Evolutionary conservation across 225 moss, liverwort and hornwort genomes (phyloP), one percentile per base, ranked within the genome.

Genomic region (Antitrichia curtipendula): DNA sequence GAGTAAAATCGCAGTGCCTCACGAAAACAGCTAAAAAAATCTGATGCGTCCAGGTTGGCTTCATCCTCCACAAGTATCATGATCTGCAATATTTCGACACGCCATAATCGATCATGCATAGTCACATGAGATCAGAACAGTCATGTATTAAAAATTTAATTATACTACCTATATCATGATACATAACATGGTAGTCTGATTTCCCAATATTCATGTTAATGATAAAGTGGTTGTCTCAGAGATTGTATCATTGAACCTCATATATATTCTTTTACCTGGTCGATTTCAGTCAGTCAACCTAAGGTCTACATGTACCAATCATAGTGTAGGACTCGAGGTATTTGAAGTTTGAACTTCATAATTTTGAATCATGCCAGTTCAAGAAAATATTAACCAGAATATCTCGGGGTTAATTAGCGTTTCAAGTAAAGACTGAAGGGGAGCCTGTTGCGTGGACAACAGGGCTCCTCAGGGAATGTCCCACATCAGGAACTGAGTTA

Each of bases 1-100:
- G 95, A 91, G 80, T 96, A 96, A 84, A 95, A 96, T 20, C 94
- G 87, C 63, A 96, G 87, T 2, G 96, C 95, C 84, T 96, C 96
- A 23, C 91, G 78, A 66, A 94, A 96, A 76, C 92, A 90, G 57
- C 77, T 56, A 61, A 92, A 75, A 72, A 95, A 95, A 59, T 95
- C 95, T 6, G 91, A 87, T 43, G 93, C 91, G 45, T 91, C 89
- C 58, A 94, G 76, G 84, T 93, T 93, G 49, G 89, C 96, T 87
- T 94, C 96, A 75, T 94, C 96, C 87, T 95, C 95, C 86, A 93
- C 94, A n/a, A 95, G 69, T 16, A 91, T 90, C 82, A 94, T 66
- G 40, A 94, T 91, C 94, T 94, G 70, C 85, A 65, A 56, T 36
- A 87, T 60, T 57, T 61, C 68, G n/a, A 83, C 80, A 80, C 45